phyloP scores from a whole-genome alignment of 208 protist genomes.

The Trypanosoma platydactyli region DNA sequence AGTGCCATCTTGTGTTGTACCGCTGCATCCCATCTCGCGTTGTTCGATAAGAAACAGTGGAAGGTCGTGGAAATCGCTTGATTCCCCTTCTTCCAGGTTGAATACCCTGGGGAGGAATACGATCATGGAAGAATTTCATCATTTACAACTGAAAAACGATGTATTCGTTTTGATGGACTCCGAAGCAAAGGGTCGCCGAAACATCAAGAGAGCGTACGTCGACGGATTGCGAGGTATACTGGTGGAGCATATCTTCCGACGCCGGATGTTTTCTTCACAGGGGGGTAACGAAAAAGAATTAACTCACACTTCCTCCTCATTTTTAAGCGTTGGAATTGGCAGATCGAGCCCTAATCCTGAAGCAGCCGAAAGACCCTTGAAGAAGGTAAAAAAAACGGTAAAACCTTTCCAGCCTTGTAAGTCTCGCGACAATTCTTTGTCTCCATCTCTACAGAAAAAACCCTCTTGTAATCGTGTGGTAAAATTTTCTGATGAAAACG shows the following conservation, averaged over 20 bases:
- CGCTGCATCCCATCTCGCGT: not conserved
- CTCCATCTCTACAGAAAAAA: too few relatives aligned
- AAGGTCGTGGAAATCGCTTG: not conserved
- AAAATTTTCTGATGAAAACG: too few relatives aligned
- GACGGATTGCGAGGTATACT: constrained; percentile 11
- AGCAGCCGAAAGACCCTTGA: not conserved
- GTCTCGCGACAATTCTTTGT: too few relatives aligned
- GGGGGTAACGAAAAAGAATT: not conserved
- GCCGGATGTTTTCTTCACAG: not conserved
- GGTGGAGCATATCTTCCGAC: constrained; percentile 9
- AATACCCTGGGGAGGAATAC: not conserved
- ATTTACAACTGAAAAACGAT: constrained; percentile 16
- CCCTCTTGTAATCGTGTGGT: too few relatives aligned
- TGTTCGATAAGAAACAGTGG: not conserved
- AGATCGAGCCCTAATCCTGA: not conserved
- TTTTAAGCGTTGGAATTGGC: not conserved
- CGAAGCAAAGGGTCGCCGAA: constrained; percentile 24
- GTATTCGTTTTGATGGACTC: constrained; percentile 22
- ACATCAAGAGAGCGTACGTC: constrained; percentile 19
- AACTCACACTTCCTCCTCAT: not conserved
- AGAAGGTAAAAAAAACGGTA: too few relatives aligned
- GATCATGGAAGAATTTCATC: constrained; percentile 21
- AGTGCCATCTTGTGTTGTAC: not conserved
- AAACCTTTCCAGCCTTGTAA: too few relatives aligned
- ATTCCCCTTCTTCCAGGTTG: not conserved